These are phyloP conservation scores for Acanthamoeba lenticulata DNA, from an alignment of 208 protist genomes.

Conservation along the genomic window DNA sequence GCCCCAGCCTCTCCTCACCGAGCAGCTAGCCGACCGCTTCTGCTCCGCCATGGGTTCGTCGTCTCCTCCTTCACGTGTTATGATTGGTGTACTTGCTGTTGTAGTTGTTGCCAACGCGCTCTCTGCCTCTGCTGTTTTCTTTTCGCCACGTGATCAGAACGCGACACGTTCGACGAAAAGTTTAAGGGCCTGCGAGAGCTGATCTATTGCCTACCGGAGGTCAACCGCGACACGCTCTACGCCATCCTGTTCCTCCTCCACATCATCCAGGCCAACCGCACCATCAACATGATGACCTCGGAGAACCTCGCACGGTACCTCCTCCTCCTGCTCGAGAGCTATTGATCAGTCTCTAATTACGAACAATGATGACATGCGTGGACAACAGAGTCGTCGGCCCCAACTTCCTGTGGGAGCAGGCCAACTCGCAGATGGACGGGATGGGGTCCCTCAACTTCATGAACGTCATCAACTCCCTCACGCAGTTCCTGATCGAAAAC, in stretches of 20 bases:
- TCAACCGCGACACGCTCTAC: conserved; percentile 50
- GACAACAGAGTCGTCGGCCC: conserved; percentile 48
- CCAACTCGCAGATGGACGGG: neutral
- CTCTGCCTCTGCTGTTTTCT: neutral
- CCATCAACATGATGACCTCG: conserved; percentile 65
- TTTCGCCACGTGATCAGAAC: neutral
- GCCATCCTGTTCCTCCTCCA: conserved; percentile 19
- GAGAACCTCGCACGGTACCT: conserved; percentile 42
- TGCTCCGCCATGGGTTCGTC: conserved; percentile 2
- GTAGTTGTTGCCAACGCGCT: neutral
- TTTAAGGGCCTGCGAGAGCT: conserved; percentile 18
- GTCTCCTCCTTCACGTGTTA: neutral
- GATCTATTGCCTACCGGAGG: conserved; percentile 45
- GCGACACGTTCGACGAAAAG: neutral
- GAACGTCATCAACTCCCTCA: conserved; percentile 29
- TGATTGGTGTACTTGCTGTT: too few species aligned
- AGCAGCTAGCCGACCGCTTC: conserved; percentile 54
- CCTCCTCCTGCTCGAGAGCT: too few species aligned
- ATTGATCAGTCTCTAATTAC: too few species aligned
- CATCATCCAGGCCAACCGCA: conserved; percentile 45
- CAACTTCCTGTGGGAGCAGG: conserved; percentile 56
- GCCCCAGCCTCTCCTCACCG: conserved; percentile 51
- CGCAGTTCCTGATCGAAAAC: conserved; percentile 54
- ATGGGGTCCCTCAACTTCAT: conserved; percentile 34
- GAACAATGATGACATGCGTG: too few species aligned